Base-by-base conservation (phyloP, 306 rosid genomes). In the Medicago ruthenica region DNA sequence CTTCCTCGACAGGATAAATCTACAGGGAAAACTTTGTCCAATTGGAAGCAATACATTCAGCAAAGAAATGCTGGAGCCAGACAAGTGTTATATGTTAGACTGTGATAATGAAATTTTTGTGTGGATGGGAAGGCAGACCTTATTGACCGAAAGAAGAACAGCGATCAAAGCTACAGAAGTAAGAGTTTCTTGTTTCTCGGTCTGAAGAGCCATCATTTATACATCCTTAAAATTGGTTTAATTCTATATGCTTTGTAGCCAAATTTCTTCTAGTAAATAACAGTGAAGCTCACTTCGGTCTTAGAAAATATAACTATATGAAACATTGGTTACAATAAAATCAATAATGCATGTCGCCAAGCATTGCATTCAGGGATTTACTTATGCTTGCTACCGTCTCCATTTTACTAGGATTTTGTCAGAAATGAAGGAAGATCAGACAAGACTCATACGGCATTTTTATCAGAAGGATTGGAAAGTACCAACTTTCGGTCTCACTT, bases 51-150 rank as follows among this genome's bases (percentile, higher is more conserved):
- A 77, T 78, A 17, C 81, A 11, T 76, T 90, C 44, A 83, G 70
- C 73, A 92, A 82, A 82, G 89, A 87, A 71, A 83, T 92, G 89
- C 93, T 94, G 15, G 95, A 90, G 91, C 74, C 90, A 15, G 89
- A 92, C 82, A 94, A 90, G 82, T 94, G 97, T 81, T 92, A 88
- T 83, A 88, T 94, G 97, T 79, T 94, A 85, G 98, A 94, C 84
- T 89, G 93, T 54, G 87, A 87, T 83, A 70, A 74, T 50, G 97
- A 94, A 77, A 86, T 90, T 57, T 94, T 86, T 81, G 88, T 94
- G 68, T 94, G 98, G 98, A 89, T 94, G 90, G 97, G 98, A 83
- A 92, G 84, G 75, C 96, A 88, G 41, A 88, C 96, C 70, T 80
- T 71, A 13, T 75, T 94, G 79, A 85, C 97, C 1, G 98, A 94